A percentile compares a stretch with the other conserved stretches of the same genome.
Evolutionary conservation across 176 grass and related monocot genomes (phyloP).

Genomic region (Thalia dealbata): DNA sequence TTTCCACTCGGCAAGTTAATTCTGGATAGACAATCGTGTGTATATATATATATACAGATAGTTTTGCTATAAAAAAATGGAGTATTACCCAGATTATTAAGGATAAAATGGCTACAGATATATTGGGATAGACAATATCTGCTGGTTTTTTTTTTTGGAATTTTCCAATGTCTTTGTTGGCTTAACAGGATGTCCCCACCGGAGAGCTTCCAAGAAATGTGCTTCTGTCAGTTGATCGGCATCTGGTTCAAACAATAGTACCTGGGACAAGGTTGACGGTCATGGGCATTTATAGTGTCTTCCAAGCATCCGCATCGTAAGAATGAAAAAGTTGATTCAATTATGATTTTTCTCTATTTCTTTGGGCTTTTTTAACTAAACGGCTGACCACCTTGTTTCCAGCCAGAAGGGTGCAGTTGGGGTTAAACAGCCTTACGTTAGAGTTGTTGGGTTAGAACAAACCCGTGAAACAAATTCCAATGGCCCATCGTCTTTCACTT

Average conservation of each 20-base stretch:
- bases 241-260: constrained; percentile 92
- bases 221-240: constrained; percentile 82
- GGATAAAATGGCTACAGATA: too few species aligned
- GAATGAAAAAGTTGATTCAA: constrained; percentile 12
- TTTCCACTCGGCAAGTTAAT: not conserved
- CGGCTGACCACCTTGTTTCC: constrained; percentile 15
- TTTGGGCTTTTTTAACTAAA: not conserved
- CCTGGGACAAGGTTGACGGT: constrained; percentile 88
- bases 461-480: constrained; percentile 60
- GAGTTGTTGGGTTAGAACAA: constrained; percentile 92
- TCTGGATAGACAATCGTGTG: not conserved
- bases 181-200: constrained; percentile 81
- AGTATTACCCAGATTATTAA: too few species aligned
- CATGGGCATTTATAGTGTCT: constrained; percentile 87
- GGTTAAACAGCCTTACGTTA: constrained; percentile 97
- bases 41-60: too few species aligned
- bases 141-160: too few species aligned
- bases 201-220: constrained; percentile 92
- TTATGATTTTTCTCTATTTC: not conserved
- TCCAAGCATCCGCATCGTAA: constrained; percentile 74
- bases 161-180: constrained; percentile 1
- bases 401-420: constrained; percentile 83
- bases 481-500: constrained; percentile 68
- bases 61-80: too few species aligned
- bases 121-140: not conserved